These are phyloP conservation scores for Erysimum cheiri DNA, from an alignment of 441 rosid genomes.

Conservation along the genomic window DNA sequence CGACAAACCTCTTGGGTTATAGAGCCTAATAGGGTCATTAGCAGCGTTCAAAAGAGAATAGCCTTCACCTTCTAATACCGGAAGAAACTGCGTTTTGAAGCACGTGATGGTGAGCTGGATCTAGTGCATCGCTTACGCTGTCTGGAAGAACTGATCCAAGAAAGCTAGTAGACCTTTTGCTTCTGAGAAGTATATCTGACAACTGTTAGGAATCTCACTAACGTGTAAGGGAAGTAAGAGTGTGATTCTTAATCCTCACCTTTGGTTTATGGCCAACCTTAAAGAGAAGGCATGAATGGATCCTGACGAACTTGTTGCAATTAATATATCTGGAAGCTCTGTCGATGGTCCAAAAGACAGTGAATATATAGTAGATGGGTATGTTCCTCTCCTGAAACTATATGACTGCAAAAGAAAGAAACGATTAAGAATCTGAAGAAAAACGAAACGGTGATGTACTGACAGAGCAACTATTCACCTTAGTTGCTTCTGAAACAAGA, in stretches of 20 bases:
- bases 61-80: slow-evolving; percentile 72
- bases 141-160: slow-evolving; percentile 84
- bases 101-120: slow-evolving; percentile 80
- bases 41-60: slow-evolving; percentile 6
- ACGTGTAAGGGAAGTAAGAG: slow-evolving; percentile 15
- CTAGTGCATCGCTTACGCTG: slow-evolving; percentile 77
- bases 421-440: slow-evolving; percentile 27
- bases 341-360: slow-evolving; percentile 81
- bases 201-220: slow-evolving; percentile 8
- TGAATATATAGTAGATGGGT: slow-evolving; percentile 79
- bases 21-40: slow-evolving; percentile 10
- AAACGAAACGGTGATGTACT: neutral
- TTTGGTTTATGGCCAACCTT: slow-evolving; percentile 66
- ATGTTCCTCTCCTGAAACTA: slow-evolving; percentile 90
- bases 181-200: slow-evolving; percentile 44
- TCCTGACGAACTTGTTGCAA: slow-evolving; percentile 87
- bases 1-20: neutral
- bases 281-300: slow-evolving; percentile 79
- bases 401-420: slow-evolving; percentile 58
- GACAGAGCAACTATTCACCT: slow-evolving; percentile 53
- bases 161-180: slow-evolving; percentile 68
- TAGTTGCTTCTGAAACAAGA: slow-evolving; percentile 79
- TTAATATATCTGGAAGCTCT: slow-evolving; percentile 75
- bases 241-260: slow-evolving; percentile 50
- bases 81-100: slow-evolving; percentile 71